Evolutionary conservation across 345 rosid species (phyloP).

Genomic region (Mercurialis annua): DNA sequence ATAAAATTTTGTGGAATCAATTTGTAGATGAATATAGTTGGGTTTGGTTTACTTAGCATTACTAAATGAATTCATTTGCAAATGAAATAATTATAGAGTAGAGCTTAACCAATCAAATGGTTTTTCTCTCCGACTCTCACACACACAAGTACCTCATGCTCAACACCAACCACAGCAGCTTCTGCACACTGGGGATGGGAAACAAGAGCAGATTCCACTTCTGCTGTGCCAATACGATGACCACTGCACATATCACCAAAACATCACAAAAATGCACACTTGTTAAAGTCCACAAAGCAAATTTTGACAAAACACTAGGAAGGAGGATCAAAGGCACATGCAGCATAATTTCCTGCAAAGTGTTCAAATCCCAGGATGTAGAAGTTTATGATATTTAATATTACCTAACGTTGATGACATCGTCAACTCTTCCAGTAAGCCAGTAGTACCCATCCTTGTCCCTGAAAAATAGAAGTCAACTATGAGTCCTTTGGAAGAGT

Average conservation of each 20-base stretch:
- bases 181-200: conserved; percentile 95
- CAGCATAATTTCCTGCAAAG: neutral
- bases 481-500: conserved; percentile 1
- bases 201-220: conserved; percentile 98
- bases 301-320: neutral
- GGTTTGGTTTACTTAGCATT: too few relatives aligned
- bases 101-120: too few relatives aligned
- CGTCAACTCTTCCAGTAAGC: conserved; percentile 98
- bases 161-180: conserved; percentile 95
- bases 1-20: too few relatives aligned
- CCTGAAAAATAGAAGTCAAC: conserved; percentile 46
- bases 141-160: conserved; percentile 67
- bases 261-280: conserved; percentile 3
- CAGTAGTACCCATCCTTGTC: conserved; percentile 96
- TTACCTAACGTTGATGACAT: conserved; percentile 97
- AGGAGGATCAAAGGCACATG: neutral
- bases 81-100: too few relatives aligned
- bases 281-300: neutral
- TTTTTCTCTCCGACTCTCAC: neutral
- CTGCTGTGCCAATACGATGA: conserved; percentile 98
- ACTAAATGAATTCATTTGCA: too few relatives aligned
- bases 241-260: conserved; percentile 54
- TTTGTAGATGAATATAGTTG: too few relatives aligned
- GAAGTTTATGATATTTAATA: neutral
- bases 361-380: neutral